A percentile compares a stretch with the other conserved stretches of the same genome.
These are phyloP conservation scores for Melaleuca quinquenervia DNA, from an alignment of 345 rosid species.

Conservation along the genomic window DNA sequence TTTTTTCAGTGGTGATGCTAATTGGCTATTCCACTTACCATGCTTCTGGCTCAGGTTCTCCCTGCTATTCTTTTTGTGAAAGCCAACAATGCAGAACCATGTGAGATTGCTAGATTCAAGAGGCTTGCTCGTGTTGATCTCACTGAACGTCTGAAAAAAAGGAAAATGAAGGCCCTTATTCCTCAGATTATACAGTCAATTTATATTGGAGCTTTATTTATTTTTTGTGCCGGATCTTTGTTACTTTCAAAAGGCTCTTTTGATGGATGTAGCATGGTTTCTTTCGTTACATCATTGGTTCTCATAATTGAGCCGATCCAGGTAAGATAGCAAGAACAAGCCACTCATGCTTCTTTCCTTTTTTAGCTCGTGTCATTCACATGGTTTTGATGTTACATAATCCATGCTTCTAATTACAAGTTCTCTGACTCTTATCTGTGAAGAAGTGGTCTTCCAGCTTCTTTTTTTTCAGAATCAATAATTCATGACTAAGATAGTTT, in stretches of 20 bases:
- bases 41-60: slow-evolving; percentile 37
- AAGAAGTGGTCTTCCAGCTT: background rate
- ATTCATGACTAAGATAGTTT: background rate
- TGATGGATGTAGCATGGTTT: slow-evolving; percentile 53
- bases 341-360: background rate
- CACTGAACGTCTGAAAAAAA: slow-evolving; percentile 52
- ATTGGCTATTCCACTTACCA: background rate
- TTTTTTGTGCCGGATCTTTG: slow-evolving; percentile 66
- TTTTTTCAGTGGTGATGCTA: background rate
- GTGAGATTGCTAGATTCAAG: slow-evolving; percentile 63
- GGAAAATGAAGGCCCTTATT: slow-evolving; percentile 82
- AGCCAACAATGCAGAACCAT: slow-evolving; percentile 78
- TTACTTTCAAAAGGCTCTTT: slow-evolving; percentile 52
- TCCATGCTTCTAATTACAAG: background rate
- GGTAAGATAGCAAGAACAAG: slow-evolving; percentile 20
- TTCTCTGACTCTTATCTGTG: background rate
- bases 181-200: slow-evolving; percentile 73
- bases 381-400: background rate
- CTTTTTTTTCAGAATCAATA: background rate
- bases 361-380: background rate
- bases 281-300: slow-evolving; percentile 67
- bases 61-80: slow-evolving; percentile 86
- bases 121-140: slow-evolving; percentile 64
- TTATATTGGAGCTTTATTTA: slow-evolving; percentile 60
- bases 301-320: slow-evolving; percentile 88